A percentile compares a stretch with the other conserved stretches of the same genome.
These are phyloP conservation scores for Curvularia verruculosa DNA, from an alignment of 2,329 filamentous ascomycete species.

Conservation along the genomic window DNA sequence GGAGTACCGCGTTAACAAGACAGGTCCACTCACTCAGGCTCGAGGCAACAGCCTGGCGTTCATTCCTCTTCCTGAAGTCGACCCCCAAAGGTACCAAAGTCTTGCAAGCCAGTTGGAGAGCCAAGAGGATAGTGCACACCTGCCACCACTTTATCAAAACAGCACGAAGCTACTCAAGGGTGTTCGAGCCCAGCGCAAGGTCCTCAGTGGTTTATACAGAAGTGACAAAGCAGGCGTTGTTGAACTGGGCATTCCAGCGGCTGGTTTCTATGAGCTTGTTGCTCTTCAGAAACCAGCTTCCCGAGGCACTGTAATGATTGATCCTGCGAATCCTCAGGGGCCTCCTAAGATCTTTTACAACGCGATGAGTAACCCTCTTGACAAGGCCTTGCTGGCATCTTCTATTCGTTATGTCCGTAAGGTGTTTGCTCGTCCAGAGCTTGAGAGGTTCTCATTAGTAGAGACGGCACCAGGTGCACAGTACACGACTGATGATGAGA, in stretches of 20 bases:
- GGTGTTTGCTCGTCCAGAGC: conserved; percentile 37
- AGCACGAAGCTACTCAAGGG: conserved; percentile 35
- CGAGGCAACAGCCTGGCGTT: conserved; percentile 37
- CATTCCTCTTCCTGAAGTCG: conserved; percentile 34
- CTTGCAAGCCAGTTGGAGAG: conserved; percentile 22
- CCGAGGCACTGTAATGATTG: conserved; percentile 44
- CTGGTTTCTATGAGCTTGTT: conserved; percentile 32
- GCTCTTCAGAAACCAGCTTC: conserved; percentile 49
- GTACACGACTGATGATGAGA: conserved; percentile 35
- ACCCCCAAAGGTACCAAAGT: conserved; percentile 23
- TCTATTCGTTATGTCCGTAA: conserved; percentile 46
- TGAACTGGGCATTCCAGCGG: conserved; percentile 45
- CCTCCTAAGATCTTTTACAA: conserved; percentile 36
- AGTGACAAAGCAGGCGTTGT: conserved; percentile 33
- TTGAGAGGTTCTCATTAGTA: conserved; percentile 26
- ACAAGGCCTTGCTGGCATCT: conserved; percentile 40
- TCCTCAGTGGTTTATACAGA: conserved; percentile 33
- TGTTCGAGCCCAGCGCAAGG: conserved; percentile 34
- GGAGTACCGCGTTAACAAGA: conserved; percentile 33
- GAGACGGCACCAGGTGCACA: conserved; percentile 37
- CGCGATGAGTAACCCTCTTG: conserved; percentile 39
- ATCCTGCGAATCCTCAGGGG: conserved; percentile 36
- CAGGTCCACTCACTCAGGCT: conserved; percentile 35
- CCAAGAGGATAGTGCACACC: conserved; percentile 22
- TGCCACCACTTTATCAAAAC: conserved; percentile 33